phyloP scores from a whole-genome alignment of 495 filamentous ascomycete species.

The Aspergillus asperescens region DNA sequence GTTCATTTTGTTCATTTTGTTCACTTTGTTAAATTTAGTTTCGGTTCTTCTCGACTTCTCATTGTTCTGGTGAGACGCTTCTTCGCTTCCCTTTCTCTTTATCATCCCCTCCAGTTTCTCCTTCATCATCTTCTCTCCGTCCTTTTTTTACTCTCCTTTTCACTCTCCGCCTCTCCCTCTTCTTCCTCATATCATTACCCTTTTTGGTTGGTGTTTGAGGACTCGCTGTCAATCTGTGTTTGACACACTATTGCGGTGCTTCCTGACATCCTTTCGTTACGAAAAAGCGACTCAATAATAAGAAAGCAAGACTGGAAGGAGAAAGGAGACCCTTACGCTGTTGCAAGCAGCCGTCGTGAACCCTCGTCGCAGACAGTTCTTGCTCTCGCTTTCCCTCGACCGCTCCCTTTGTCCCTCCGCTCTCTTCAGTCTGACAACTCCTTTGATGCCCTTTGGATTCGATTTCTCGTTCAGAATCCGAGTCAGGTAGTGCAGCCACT shows the following conservation, averaged over 20 bases:
- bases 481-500: slow-evolving; percentile 44
- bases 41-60: slow-evolving; percentile 1
- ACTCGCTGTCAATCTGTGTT: slow-evolving; percentile 40
- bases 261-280: slow-evolving; percentile 41
- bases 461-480: slow-evolving; percentile 19
- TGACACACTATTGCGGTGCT: slow-evolving; percentile 46
- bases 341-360: slow-evolving; percentile 15
- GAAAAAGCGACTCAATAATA: slow-evolving; percentile 15
- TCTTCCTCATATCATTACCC: slow-evolving; percentile 22
- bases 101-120: slow-evolving; percentile 23
- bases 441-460: slow-evolving; percentile 27
- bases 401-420: slow-evolving; percentile 3
- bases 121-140: slow-evolving; percentile 14
- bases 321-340: slow-evolving; percentile 12
- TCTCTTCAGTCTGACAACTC: slow-evolving; percentile 11
- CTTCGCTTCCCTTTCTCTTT: slow-evolving; percentile 15
- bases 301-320: slow-evolving; percentile 7
- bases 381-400: slow-evolving; percentile 13
- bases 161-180: slow-evolving; percentile 5
- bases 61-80: not conserved
- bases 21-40: not conserved
- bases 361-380: not conserved
- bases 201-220: slow-evolving; percentile 25
- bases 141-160: slow-evolving; percentile 3
- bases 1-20: not conserved